Conservation (phyloP, 2,329 filamentous ascomycete species). For the Venturia asperata region DNA sequence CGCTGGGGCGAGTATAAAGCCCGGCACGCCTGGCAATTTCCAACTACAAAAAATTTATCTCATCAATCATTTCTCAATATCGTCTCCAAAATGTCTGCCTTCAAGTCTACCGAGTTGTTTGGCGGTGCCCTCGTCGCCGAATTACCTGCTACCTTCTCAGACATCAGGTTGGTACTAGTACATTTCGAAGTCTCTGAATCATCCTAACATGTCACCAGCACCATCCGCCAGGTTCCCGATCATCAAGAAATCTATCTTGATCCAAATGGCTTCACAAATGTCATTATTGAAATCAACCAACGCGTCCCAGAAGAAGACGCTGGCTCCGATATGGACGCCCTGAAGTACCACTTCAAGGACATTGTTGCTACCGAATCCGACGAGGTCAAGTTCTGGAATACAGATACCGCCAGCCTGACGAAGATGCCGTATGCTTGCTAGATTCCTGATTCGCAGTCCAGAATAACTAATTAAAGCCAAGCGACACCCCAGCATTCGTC, state of each 20-base stretch:
- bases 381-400: conserved; percentile 30
- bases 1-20: background rate
- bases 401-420: conserved; percentile 27
- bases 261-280: conserved; percentile 70
- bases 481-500: conserved; percentile 55
- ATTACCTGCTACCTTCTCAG: conserved; percentile 59
- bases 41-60: background rate
- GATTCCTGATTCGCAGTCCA: background rate
- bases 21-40: background rate
- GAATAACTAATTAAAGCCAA: conserved; percentile 32
- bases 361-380: conserved; percentile 35
- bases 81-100: conserved; percentile 1
- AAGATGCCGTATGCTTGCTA: conserved; percentile 31
- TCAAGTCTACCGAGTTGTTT: conserved; percentile 48
- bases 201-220: conserved; percentile 40
- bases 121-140: conserved; percentile 66
- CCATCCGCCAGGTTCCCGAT: conserved; percentile 68
- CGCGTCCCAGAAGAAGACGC: conserved; percentile 56
- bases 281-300: conserved; percentile 87
- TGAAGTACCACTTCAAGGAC: conserved; percentile 45
- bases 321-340: conserved; percentile 61
- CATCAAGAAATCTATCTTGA: conserved; percentile 93
- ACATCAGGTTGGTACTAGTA: conserved; percentile 55
- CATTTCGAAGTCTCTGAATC: background rate
- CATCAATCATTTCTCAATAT: background rate